These are phyloP conservation scores for Neolentinus lepideus DNA, from an alignment of 1,284 basidiomycete species.

Conservation along the genomic window DNA sequence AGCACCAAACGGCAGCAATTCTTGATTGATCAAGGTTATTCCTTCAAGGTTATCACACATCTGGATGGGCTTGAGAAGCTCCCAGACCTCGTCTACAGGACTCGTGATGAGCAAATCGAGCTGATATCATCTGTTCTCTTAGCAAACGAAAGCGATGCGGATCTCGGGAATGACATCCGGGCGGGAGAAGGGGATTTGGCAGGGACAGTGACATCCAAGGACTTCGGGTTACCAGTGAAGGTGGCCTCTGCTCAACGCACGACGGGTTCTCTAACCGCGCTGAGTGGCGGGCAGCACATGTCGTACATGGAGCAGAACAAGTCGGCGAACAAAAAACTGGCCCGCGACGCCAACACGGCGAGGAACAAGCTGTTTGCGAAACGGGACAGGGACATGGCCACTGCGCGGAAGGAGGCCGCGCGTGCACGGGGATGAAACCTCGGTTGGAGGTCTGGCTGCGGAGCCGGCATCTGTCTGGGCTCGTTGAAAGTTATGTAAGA, in stretches of 20 bases:
- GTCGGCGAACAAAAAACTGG: conserved; percentile 80
- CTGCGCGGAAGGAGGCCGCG: conserved; percentile 46
- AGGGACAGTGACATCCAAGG: conserved; percentile 73
- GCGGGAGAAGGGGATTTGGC: conserved; percentile 73
- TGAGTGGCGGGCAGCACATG: conserved; percentile 87
- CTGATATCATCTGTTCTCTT: conserved; percentile 88
- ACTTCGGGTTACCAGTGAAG: conserved; percentile 52
- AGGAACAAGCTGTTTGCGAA: conserved; percentile 82
- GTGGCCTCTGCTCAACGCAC: conserved; percentile 76
- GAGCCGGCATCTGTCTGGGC: neutral
- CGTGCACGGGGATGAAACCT: conserved; percentile 9
- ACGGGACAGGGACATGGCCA: conserved; percentile 62
- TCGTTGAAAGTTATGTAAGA: neutral
- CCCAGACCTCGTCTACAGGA: conserved; percentile 88
- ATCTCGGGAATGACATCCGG: conserved; percentile 79
- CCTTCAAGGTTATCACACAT: conserved; percentile 99
- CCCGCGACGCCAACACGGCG: conserved; percentile 47
- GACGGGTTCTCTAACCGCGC: conserved; percentile 76
- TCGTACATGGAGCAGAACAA: conserved; percentile 90
- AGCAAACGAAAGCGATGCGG: conserved; percentile 87
- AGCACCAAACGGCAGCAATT: conserved; percentile 99
- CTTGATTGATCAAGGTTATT: conserved; percentile 97
- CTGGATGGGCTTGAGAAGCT: conserved; percentile 87
- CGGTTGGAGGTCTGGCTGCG: neutral
- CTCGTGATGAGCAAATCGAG: conserved; percentile 91